Evolutionary conservation across 176 grass and related monocot genomes (phyloP).

Genomic region (Phoenix dactylifera): DNA sequence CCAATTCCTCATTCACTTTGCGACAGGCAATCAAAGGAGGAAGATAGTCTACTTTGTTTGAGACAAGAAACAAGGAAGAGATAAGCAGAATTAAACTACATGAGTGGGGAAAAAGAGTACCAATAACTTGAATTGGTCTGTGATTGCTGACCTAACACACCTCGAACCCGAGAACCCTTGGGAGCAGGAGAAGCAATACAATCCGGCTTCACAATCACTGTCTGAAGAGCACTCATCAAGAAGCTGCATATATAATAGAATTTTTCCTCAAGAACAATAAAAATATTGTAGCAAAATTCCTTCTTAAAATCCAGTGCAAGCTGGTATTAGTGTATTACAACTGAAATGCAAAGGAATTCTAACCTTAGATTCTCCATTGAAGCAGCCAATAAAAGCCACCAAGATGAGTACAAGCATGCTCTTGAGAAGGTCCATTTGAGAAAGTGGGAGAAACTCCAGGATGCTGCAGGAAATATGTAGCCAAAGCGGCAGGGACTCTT

Average conservation of each 20-base stretch:
- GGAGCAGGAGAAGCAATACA: constrained; percentile 87
- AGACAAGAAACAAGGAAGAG: background rate
- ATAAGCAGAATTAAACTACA: no score
- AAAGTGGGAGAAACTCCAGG: no score
- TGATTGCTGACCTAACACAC: constrained; percentile 59
- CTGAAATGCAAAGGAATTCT: background rate
- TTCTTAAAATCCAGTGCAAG: no score
- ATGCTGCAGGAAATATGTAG: no score
- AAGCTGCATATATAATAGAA: constrained; percentile 24
- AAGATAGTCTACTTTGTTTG: background rate
- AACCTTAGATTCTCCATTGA: constrained; percentile 31
- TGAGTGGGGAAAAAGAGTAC: constrained; percentile 24
- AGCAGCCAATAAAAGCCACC: constrained; percentile 16
- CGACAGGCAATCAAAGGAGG: no score
- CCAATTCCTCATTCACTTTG: no score
- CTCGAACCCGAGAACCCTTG: constrained; percentile 41
- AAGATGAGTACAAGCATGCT: constrained; percentile 13
- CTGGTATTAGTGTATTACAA: no score
- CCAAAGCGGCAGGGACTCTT: no score
- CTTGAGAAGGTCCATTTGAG: no score
- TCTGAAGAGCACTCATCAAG: constrained; percentile 37
- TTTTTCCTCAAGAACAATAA: no score
- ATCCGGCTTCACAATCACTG: constrained; percentile 54
- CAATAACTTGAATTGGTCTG: constrained; percentile 53
- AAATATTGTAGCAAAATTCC: no score